A percentile compares a stretch with the other conserved stretches of the same genome.
These are phyloP conservation scores for Hippophae tibetana DNA, from an alignment of 306 rosid genomes.

Conservation along the genomic window DNA sequence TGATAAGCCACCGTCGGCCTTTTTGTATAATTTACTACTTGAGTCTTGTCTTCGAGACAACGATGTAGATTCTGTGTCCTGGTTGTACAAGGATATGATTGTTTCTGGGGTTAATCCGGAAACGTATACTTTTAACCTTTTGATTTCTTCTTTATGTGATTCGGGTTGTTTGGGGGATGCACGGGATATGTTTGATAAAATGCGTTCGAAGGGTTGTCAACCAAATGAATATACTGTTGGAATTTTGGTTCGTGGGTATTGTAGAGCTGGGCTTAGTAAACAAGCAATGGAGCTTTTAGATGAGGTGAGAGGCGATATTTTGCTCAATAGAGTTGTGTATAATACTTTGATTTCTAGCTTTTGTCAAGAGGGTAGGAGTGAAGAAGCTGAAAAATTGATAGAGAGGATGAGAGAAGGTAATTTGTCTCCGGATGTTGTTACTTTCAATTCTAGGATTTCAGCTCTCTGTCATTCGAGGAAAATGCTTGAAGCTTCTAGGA, in stretches of 20 bases:
- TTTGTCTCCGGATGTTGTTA: slow-evolving; percentile 58
- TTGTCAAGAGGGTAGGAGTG: slow-evolving; percentile 47
- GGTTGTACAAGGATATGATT: slow-evolving; percentile 74
- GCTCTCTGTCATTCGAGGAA: slow-evolving; percentile 69
- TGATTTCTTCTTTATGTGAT: slow-evolving; percentile 46
- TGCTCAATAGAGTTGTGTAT: slow-evolving; percentile 48
- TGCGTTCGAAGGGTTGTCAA: slow-evolving; percentile 61
- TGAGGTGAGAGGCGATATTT: slow-evolving; percentile 18
- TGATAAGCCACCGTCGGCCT: slow-evolving; percentile 32
- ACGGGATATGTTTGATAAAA: slow-evolving; percentile 63
- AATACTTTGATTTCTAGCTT: slow-evolving; percentile 75
- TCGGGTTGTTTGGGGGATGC: slow-evolving; percentile 49
- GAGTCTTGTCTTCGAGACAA: slow-evolving; percentile 31
- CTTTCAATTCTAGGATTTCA: slow-evolving; percentile 84
- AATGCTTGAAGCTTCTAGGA: slow-evolving; percentile 76
- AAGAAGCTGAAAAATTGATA: slow-evolving; percentile 71
- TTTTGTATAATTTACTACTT: slow-evolving; percentile 56
- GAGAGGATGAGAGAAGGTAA: slow-evolving; percentile 65
- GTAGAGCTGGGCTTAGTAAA: slow-evolving; percentile 37
- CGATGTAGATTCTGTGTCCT: slow-evolving; percentile 35
- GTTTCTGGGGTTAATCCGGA: slow-evolving; percentile 46
- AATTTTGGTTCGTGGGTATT: slow-evolving; percentile 74
- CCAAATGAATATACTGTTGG: slow-evolving; percentile 68
- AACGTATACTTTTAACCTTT: slow-evolving; percentile 68
- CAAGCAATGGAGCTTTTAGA: slow-evolving; percentile 47